phyloP scores from a whole-genome alignment of 805 yeast species.

The Teunomyces pallodes region DNA sequence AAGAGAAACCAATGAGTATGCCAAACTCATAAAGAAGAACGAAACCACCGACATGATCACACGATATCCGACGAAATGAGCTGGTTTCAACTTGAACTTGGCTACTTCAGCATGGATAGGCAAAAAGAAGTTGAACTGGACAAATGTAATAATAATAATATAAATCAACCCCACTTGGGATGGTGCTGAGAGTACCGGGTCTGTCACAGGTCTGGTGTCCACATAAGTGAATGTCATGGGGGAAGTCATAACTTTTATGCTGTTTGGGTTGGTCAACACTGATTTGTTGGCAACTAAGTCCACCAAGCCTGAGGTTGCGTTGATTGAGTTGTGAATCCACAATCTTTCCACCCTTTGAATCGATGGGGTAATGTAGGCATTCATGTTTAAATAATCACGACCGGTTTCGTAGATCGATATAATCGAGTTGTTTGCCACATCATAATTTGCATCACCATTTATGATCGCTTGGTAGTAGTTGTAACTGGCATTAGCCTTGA shows the following conservation, averaged over 20 bases:
- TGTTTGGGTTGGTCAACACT: conserved; percentile 9
- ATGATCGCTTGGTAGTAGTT: conserved; percentile 40
- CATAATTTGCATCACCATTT: conserved; percentile 27
- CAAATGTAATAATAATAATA: conserved; percentile 67
- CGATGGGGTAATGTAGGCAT: conserved; percentile 39
- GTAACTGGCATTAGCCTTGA: conserved; percentile 25
- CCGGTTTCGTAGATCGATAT: conserved; percentile 58
- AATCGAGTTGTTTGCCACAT: conserved; percentile 29
- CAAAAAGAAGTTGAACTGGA: conserved; percentile 61
- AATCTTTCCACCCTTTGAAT: conserved; percentile 33
- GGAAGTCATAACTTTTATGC: conserved; percentile 19
- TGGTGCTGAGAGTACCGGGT: conserved; percentile 59
- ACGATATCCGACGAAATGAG: conserved; percentile 53
- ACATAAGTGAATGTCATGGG: conserved; percentile 33
- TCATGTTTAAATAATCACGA: conserved; percentile 55
- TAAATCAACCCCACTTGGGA: conserved; percentile 74
- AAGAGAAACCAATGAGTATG: conserved; percentile 57
- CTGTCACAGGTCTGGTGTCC: conserved; percentile 52
- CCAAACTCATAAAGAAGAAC: conserved; percentile 56
- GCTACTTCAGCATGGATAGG: conserved; percentile 53
- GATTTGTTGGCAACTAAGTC: conserved; percentile 13
- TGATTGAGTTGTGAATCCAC: conserved; percentile 25
- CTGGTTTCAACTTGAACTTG: conserved; percentile 37
- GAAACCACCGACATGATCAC: conserved; percentile 47
- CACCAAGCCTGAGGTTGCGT: conserved; percentile 19